Base-by-base conservation (phyloP, 306 rosid genomes). In the Trichosanthes cucumerina region DNA sequence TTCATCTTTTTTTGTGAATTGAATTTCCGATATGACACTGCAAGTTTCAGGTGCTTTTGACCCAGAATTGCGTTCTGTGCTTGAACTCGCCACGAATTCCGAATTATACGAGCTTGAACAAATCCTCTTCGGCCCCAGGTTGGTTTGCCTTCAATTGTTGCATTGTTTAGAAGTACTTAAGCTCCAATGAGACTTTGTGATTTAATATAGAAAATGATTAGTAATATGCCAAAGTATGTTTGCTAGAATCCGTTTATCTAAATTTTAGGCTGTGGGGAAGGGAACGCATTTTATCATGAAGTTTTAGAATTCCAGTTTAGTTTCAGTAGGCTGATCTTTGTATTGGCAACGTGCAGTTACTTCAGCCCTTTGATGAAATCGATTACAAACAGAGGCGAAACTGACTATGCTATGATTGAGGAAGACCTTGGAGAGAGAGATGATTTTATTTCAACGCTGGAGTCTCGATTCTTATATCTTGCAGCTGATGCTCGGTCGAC, bases 401-500 rank as follows among this genome's bases (percentile, higher is more conserved):
- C 90, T 38, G 95, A 94, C 77, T 86, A 87, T 59, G 80, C 88
- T 80, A 88, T 87, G 94, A 86, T 89, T 43, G 91, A 89, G 43
- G 86, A 85, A 71, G 98, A 95, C 83, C 93, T 95, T 50, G 82
- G 86, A 78, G 91, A 86, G 76, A 87, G 96, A 70, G 93, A 92
- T 19, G 88, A 84, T 38, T 92, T 87, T 83, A 85, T 92, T 76
- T 85, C 84, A 28, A 88, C 81, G 44, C 90, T 89, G 0, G 97
- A 95, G 86, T 89, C 98, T 1, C 87, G 92, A n/a, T 95, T 95
- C 84, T 88, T 92, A 70, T 95, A 86, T 81, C 94, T 92, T 9
- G 97, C 98, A 5, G 96, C 97, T 4, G 98, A 95, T 85, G 96
- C 98, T 24, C 87, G 96, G 41, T 91, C 97, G 18, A 92, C 96